phyloP scores from a whole-genome alignment of 192 early-diverging fungal species.

The Jimgerdemannia lactiflua region DNA sequence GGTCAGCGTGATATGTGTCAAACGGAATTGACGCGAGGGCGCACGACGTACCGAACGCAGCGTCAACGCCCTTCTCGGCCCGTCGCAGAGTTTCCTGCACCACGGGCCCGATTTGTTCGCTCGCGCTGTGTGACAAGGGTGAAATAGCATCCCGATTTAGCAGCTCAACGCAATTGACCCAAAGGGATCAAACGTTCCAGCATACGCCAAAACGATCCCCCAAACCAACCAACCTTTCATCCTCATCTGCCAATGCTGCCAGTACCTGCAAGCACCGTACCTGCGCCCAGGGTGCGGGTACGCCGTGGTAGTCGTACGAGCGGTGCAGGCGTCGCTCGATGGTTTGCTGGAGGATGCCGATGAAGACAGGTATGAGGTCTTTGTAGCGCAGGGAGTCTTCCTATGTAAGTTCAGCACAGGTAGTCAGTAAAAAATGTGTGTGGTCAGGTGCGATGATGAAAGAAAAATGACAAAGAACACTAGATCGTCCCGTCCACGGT shows the following conservation, averaged over 20 bases:
- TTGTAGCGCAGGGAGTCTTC: no score
- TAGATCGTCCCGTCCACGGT: no score
- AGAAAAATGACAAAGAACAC: no score
- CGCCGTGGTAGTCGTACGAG: background rate
- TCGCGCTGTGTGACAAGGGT: background rate
- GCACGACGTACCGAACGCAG: background rate
- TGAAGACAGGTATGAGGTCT: background rate
- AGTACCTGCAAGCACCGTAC: background rate
- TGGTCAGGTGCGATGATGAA: no score
- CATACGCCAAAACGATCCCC: no score
- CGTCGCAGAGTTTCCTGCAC: background rate
- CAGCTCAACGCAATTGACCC: background rate
- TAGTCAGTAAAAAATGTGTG: no score
- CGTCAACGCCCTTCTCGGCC: background rate
- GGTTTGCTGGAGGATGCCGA: background rate
- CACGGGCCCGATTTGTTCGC: background rate
- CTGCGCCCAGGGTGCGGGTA: background rate
- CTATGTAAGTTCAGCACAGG: no score
- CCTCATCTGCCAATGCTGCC: background rate
- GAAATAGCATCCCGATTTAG: background rate
- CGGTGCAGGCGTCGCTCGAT: background rate
- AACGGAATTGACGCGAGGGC: background rate
- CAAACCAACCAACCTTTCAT: background rate
- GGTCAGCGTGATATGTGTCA: background rate
- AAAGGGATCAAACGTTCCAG: background rate